Evolutionary conservation across 2,329 filamentous ascomycete species (phyloP).

Genomic region (Hypoxylon sp.): DNA sequence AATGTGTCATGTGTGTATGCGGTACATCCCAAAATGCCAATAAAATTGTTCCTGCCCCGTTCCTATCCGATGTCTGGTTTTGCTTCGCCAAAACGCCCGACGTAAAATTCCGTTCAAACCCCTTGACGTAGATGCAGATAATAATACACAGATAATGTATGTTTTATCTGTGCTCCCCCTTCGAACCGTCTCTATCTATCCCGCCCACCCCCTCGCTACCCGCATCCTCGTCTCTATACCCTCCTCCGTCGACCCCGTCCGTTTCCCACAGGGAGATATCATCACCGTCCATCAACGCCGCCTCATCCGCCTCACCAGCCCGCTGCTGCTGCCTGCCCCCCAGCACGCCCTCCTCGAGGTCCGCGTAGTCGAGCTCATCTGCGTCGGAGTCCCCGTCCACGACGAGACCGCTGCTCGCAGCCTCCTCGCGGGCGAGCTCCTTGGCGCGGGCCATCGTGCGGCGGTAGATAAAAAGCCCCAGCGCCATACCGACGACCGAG

Average conservation of each 20-base stretch:
- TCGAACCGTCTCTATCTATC: conserved; percentile 20
- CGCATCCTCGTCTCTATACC: conserved; percentile 42
- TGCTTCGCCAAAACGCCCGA: conserved; percentile 28
- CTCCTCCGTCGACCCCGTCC: conserved; percentile 49
- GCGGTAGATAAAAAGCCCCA: conserved; percentile 88
- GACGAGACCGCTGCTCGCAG: conserved; percentile 52
- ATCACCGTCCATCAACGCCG: conserved; percentile 68
- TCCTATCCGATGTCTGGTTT: conserved; percentile 19
- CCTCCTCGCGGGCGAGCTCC: conserved; percentile 65
- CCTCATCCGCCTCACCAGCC: conserved; percentile 62
- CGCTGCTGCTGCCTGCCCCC: conserved; percentile 48
- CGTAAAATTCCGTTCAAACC: conserved; percentile 7
- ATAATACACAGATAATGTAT: neutral
- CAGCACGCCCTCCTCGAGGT: conserved; percentile 58
- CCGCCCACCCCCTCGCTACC: conserved; percentile 44
- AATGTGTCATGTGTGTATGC: conserved; percentile 13
- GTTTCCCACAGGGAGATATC: conserved; percentile 69
- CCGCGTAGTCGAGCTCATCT: conserved; percentile 54
- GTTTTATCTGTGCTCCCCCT: conserved; percentile 13
- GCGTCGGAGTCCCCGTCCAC: conserved; percentile 40
- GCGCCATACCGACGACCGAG: conserved; percentile 75
- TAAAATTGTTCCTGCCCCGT: conserved; percentile 6
- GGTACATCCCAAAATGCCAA: conserved; percentile 31
- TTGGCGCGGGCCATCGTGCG: conserved; percentile 72
- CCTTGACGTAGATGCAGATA: neutral